These are phyloP conservation scores for Auricularia cornea DNA, from an alignment of 768 basidiomycete species.

Conservation along the genomic window DNA sequence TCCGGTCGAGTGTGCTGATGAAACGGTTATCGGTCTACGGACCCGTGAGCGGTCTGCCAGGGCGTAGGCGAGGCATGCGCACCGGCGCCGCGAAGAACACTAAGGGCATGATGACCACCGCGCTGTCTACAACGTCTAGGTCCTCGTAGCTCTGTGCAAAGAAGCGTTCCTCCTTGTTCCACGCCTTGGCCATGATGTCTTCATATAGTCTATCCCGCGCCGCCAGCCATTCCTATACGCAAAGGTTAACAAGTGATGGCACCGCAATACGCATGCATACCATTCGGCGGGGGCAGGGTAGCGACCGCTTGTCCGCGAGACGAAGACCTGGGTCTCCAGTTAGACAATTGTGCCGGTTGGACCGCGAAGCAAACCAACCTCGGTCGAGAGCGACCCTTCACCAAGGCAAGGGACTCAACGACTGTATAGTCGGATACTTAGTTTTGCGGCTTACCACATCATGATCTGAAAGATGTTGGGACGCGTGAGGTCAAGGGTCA, in stretches of 20 bases:
- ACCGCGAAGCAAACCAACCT: conserved; percentile 37
- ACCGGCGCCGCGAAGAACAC: conserved; percentile 86
- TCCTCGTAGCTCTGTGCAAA: conserved; percentile 93
- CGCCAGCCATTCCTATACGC: conserved; percentile 48
- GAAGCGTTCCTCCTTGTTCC: conserved; percentile 59
- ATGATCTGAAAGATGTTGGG: conserved; percentile 37
- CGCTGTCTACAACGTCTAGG: conserved; percentile 69
- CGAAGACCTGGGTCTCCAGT: conserved; percentile 54
- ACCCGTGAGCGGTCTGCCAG: too few species aligned
- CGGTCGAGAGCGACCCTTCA: conserved; percentile 89
- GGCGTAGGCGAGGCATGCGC: too few species aligned
- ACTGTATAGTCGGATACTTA: too few species aligned
- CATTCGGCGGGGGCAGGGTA: conserved; percentile 68
- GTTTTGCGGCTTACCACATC: conserved; percentile 74
- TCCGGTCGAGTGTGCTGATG: conserved; percentile 71
- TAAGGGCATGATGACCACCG: conserved; percentile 86
- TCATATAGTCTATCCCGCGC: conserved; percentile 84
- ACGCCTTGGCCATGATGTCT: conserved; percentile 84
- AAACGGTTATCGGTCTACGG: conserved; percentile 86
- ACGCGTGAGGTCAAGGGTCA: too few species aligned
- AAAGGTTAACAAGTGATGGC: too few species aligned
- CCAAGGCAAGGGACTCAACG: too few species aligned
- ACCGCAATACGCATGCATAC: too few species aligned
- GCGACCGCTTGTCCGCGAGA: conserved; percentile 87
- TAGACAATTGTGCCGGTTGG: background rate